phyloP scores from a whole-genome alignment of 352 stramenopile genomes.

The Phytophthora sp. region DNA sequence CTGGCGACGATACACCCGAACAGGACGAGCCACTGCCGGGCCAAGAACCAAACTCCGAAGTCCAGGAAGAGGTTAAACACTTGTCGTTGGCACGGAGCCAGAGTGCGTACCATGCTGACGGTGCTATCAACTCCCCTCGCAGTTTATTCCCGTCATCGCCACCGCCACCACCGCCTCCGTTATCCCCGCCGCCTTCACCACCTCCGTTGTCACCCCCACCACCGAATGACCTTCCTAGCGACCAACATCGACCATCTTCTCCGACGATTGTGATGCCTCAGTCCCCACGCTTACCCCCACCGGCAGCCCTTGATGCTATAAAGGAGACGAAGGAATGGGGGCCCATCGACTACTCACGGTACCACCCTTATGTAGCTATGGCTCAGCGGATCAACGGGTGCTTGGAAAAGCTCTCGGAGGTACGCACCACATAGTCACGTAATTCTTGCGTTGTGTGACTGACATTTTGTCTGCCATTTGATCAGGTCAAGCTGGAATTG shows the following conservation, averaged over 20 bases:
- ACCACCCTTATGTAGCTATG: conserved; percentile 68
- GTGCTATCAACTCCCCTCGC: conserved; percentile 18
- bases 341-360: conserved; percentile 78
- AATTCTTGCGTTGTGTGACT: neutral
- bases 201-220: conserved; percentile 36
- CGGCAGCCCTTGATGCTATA: conserved; percentile 13
- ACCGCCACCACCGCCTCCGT: conserved; percentile 52
- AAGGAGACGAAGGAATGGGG: conserved; percentile 25
- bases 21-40: conserved; percentile 65
- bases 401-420: conserved; percentile 75
- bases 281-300: conserved; percentile 37
- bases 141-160: conserved; percentile 32
- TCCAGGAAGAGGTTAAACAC: conserved; percentile 21
- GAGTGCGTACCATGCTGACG: conserved; percentile 6
- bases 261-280: conserved; percentile 50
- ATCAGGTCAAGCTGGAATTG: conserved; percentile 80
- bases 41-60: neutral
- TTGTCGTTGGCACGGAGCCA: conserved; percentile 14
- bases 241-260: conserved; percentile 34
- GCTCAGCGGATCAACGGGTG: conserved; percentile 85
- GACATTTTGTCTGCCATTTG: conserved; percentile 11
- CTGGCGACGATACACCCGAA: conserved; percentile 49
- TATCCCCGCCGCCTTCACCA: conserved; percentile 55
- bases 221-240: conserved; percentile 21
- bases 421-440: conserved; percentile 46